Evolutionary conservation across 2,329 filamentous ascomycete species (phyloP).

Genomic region (Fusarium algeriense): DNA sequence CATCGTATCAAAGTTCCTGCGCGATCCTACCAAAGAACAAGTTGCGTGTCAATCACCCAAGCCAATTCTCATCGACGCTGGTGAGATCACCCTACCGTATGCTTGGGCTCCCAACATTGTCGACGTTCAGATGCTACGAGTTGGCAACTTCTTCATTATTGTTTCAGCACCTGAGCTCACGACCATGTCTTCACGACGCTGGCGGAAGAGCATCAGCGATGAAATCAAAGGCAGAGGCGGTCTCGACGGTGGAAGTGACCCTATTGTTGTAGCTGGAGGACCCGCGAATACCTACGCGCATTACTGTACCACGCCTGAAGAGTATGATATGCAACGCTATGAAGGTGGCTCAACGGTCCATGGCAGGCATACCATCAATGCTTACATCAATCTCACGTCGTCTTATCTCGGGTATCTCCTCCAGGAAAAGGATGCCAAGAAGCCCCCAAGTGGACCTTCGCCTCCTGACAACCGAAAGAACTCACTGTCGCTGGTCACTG

Average conservation of each 20-base stretch:
- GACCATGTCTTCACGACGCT: conserved; percentile 13
- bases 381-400: not conserved
- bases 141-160: conserved; percentile 13
- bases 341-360: conserved; percentile 12
- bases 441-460: not conserved
- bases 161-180: not conserved
- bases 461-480: conserved; percentile 5
- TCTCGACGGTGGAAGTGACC: not conserved
- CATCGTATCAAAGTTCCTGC: conserved; percentile 7
- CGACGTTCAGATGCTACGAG: conserved; percentile 13
- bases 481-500: not conserved
- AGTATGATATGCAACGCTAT: conserved; percentile 13
- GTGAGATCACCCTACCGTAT: not conserved
- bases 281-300: conserved; percentile 7
- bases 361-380: conserved; percentile 5
- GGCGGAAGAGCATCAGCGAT: conserved; percentile 6
- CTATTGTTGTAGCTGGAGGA: conserved; percentile 13
- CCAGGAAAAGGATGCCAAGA: not conserved
- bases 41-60: not conserved
- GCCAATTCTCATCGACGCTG: conserved; percentile 9
- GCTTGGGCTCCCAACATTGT: conserved; percentile 18
- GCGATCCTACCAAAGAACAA: conserved; percentile 8
- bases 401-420: conserved; percentile 1
- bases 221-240: not conserved
- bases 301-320: conserved; percentile 13